These are phyloP conservation scores for Pachysandra terminalis DNA, from an alignment of 164 flowering plant genomes.

Conservation along the genomic window DNA sequence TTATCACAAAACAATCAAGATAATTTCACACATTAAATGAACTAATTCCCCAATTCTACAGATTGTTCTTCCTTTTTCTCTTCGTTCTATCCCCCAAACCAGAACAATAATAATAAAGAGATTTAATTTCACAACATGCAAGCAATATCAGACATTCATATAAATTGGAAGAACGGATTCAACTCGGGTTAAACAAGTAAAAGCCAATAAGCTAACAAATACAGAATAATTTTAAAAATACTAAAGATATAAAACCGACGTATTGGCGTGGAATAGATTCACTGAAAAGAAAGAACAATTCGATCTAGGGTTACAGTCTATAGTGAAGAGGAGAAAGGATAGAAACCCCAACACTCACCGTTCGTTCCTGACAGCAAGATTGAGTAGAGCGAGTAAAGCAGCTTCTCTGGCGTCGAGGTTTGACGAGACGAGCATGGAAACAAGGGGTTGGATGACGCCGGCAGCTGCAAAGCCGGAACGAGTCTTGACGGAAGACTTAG, in stretches of 20 bases:
- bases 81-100: not conserved
- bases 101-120: not conserved
- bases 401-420: slow-evolving; percentile 47
- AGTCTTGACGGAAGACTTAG: slow-evolving; percentile 42
- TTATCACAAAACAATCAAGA: not conserved
- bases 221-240: no score
- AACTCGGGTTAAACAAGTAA: not conserved
- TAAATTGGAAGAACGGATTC: not conserved
- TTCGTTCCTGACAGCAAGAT: slow-evolving; percentile 70
- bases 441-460: slow-evolving; percentile 62
- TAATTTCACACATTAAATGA: not conserved
- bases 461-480: slow-evolving; percentile 53
- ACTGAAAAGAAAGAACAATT: no score
- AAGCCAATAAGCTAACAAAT: not conserved
- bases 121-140: not conserved
- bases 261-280: not conserved
- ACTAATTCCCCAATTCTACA: not conserved
- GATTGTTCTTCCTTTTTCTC: not conserved
- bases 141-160: not conserved
- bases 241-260: not conserved
- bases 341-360: slow-evolving; percentile 26
- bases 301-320: not conserved
- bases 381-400: slow-evolving; percentile 71
- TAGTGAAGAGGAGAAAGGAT: not conserved
- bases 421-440: slow-evolving; percentile 48